phyloP scores from a whole-genome alignment of 805 yeast species.

The Saccharomycopsis vini region DNA sequence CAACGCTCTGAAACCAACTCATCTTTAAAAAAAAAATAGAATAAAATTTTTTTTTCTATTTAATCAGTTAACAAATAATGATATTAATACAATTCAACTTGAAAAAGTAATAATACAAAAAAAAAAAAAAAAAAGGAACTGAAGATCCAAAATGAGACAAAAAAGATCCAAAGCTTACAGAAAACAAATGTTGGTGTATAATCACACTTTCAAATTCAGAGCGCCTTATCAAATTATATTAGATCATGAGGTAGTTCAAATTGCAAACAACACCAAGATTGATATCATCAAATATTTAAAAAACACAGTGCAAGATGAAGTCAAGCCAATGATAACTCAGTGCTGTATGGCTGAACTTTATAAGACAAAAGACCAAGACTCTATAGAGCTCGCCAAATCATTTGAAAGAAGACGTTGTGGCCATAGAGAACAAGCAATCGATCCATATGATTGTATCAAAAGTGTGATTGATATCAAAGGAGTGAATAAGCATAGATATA shows the following conservation, averaged over 20 bases:
- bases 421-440: slow-evolving; percentile 57
- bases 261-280: slow-evolving; percentile 57
- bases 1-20: too few relatives aligned
- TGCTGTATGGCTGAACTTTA: slow-evolving; percentile 88
- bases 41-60: too few relatives aligned
- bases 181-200: slow-evolving; percentile 81
- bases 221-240: slow-evolving; percentile 88
- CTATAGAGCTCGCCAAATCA: slow-evolving; percentile 70
- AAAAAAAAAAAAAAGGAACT: slow-evolving; percentile 9
- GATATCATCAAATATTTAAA: slow-evolving; percentile 75
- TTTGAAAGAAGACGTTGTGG: slow-evolving; percentile 92
- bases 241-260: slow-evolving; percentile 69
- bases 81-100: too few relatives aligned
- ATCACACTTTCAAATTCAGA: slow-evolving; percentile 82
- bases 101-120: not conserved
- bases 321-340: slow-evolving; percentile 74
- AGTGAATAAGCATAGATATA: slow-evolving; percentile 80
- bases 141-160: slow-evolving; percentile 64
- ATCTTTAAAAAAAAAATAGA: too few relatives aligned
- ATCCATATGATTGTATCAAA: slow-evolving; percentile 68
- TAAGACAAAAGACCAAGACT: slow-evolving; percentile 57
- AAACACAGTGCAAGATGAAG: slow-evolving; percentile 75
- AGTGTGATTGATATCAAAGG: slow-evolving; percentile 64
- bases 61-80: too few relatives aligned
- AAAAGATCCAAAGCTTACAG: slow-evolving; percentile 91